Base-by-base conservation (phyloP, 179 eudicot species). In the Beta lomatogona region DNA sequence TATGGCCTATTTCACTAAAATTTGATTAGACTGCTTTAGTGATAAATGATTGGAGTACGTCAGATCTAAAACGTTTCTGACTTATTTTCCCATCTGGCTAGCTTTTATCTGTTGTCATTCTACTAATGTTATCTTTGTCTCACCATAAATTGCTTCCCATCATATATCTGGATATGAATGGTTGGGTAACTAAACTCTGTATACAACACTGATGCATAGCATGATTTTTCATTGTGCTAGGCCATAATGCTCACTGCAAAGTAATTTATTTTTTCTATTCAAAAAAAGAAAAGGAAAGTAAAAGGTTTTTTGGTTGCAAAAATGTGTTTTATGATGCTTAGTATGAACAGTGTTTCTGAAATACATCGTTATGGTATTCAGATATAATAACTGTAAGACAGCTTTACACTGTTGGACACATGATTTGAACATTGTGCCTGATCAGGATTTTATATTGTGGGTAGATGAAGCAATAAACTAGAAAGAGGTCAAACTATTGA, bases 391-490 rank as follows among this genome's bases (percentile, higher is more conserved):
- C 44, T 61, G 25, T 61, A 19, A n/a, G 10, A 63, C 45, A 68
- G 21, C 50, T 68, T 41, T 45, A 9, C 14, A 6, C 6, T 69
- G 73, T 18, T 44, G 73, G 52, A 18, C 25, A 69, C 9, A 44
- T 71, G 15, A 48, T 73, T 14, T 58, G 22, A 3, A 36, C 14
- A 21, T 44, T 60, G 77, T 59, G 58, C 31, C 6, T 6, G 16
- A 41, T 72, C 57, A 3, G 16, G 9, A 8, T 71, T 22, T 41
- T 16, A 25, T 9, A 0, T 6, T 9, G 50, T 64, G 4, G 41
- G 48, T 63, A 55, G 50, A 36, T 78, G 44, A 78, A 75, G 21
- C 75, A 55, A 55, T 60, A 45, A 53, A 15, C 60, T 63, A 50
- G 15, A 9, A 15, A 50, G 46, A 66, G 12, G 9, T 44, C 53